Conservation (phyloP, 2,329 filamentous ascomycete species). For the Aureobasidium pullulans region DNA sequence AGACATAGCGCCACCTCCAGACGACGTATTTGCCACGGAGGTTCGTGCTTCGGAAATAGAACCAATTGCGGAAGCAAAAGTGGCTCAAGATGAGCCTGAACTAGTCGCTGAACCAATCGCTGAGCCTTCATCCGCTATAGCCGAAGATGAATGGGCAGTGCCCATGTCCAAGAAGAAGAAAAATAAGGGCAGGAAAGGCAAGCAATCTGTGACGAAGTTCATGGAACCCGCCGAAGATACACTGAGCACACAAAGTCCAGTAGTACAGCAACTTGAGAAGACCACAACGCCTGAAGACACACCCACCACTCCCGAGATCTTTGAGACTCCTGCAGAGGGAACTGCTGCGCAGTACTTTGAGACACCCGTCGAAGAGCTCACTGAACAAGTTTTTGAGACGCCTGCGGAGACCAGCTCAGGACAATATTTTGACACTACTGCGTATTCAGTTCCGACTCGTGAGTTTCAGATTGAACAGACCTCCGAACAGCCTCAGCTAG, state of each 20-base stretch:
- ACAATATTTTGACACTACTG: not conserved
- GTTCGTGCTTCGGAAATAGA: not conserved
- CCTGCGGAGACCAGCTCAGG: not conserved
- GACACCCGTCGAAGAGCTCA: not conserved
- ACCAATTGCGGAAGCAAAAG: no score
- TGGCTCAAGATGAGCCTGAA: not conserved
- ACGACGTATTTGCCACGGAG: not conserved
- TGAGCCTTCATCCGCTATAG: not conserved
- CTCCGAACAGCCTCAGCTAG: not conserved
- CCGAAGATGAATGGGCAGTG: slow-evolving; percentile 9
- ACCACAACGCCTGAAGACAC: not conserved
- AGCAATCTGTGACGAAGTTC: slow-evolving; percentile 3
- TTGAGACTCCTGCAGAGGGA: slow-evolving; percentile 2
- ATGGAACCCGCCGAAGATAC: not conserved
- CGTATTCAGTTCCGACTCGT: not conserved
- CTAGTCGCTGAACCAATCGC: not conserved
- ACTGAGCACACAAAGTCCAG: not conserved
- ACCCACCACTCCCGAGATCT: not conserved
- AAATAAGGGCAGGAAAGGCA: slow-evolving; percentile 21
- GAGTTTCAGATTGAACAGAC: not conserved
- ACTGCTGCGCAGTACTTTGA: not conserved
- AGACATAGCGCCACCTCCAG: no score
- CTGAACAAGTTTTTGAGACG: not conserved
- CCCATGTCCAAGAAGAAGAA: slow-evolving; percentile 19
- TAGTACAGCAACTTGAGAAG: not conserved